phyloP scores from a whole-genome alignment of 768 basidiomycete genomes.

The Boletus subparvulus region DNA sequence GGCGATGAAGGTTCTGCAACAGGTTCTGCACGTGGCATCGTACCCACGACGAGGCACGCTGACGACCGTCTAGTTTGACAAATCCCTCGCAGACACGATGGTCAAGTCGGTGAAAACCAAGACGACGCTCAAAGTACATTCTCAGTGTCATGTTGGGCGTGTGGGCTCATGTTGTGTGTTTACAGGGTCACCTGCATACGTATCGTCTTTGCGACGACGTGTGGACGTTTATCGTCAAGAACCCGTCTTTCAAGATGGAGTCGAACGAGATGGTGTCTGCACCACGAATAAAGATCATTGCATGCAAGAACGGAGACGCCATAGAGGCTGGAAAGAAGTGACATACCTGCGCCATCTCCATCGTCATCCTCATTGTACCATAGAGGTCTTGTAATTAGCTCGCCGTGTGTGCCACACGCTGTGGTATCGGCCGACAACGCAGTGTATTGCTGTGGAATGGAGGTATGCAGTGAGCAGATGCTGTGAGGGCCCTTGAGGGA shows the following conservation, averaged over 20 bases:
- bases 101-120: slow-evolving; percentile 94
- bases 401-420: not conserved
- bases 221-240: slow-evolving; percentile 97
- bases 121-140: slow-evolving; percentile 81
- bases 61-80: slow-evolving; percentile 75
- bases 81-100: slow-evolving; percentile 89
- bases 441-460: slow-evolving; percentile 13
- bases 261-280: slow-evolving; percentile 73
- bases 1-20: slow-evolving; percentile 97
- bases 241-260: slow-evolving; percentile 95
- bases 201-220: slow-evolving; percentile 95
- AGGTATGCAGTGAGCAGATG: not conserved
- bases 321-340: slow-evolving; percentile 82
- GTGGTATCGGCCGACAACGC: not conserved
- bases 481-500: slow-evolving; percentile 1
- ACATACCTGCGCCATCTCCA: slow-evolving; percentile 7
- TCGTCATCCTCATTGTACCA: slow-evolving; percentile 17
- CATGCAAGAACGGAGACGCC: slow-evolving; percentile 94
- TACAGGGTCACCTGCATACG: slow-evolving; percentile 84
- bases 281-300: slow-evolving; percentile 92
- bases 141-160: not conserved
- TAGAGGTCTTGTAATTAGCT: slow-evolving; percentile 29
- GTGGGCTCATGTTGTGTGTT: slow-evolving; percentile 1
- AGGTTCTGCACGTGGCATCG: slow-evolving; percentile 54
- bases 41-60: slow-evolving; percentile 7